Evolutionary conservation across 2,329 filamentous ascomycete genomes (phyloP).

Genomic region (Chaetomiaceae sp.): DNA sequence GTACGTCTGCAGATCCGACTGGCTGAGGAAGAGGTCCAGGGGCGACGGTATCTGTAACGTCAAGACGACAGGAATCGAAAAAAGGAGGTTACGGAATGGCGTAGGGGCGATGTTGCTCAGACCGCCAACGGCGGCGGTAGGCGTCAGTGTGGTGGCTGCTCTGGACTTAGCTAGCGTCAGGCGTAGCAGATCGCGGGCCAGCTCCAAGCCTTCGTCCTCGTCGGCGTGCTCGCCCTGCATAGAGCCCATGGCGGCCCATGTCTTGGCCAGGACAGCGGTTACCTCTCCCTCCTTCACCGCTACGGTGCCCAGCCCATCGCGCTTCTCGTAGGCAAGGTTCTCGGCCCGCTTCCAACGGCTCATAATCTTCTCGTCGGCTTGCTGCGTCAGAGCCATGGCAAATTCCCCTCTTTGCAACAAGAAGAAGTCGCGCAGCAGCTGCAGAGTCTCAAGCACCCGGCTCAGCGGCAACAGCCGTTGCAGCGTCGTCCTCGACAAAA

Average conservation of each 20-base stretch:
- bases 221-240: constrained; percentile 63
- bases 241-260: constrained; percentile 74
- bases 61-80: constrained; percentile 68
- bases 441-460: constrained; percentile 70
- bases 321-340: constrained; percentile 50
- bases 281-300: constrained; percentile 84
- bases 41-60: constrained; percentile 69
- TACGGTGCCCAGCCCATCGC: constrained; percentile 55
- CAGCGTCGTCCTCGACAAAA: constrained; percentile 75
- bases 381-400: constrained; percentile 74
- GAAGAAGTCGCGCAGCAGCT: constrained; percentile 78
- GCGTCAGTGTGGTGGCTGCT: constrained; percentile 33
- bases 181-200: constrained; percentile 69
- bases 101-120: constrained; percentile 38
- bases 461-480: constrained; percentile 73
- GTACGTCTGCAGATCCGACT: constrained; percentile 71
- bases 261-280: constrained; percentile 64
- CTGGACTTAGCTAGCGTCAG: constrained; percentile 54
- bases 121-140: constrained; percentile 28
- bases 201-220: constrained; percentile 77
- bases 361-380: constrained; percentile 75
- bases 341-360: constrained; percentile 63
- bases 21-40: constrained; percentile 78
- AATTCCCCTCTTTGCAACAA: constrained; percentile 87
- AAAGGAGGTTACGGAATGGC: constrained; percentile 73